Evolutionary conservation across 2,329 filamentous ascomycete species (phyloP).

Genomic region (Monilinia laxa): DNA sequence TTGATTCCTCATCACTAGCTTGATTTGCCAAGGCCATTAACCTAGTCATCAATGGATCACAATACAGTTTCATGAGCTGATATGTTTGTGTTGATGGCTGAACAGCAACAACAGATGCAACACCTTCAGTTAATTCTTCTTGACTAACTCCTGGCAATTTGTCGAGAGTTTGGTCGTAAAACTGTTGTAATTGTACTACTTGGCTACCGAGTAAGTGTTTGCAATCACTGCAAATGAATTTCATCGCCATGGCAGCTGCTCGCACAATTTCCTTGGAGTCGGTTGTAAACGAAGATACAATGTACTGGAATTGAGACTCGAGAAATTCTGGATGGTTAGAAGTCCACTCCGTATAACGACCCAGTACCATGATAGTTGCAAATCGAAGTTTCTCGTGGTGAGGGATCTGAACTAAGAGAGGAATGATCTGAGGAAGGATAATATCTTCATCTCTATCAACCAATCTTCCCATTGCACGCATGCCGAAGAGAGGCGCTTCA

Average conservation of each 20-base stretch:
- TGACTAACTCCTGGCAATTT: slow-evolving; percentile 82
- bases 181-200: slow-evolving; percentile 81
- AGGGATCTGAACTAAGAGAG: slow-evolving; percentile 88
- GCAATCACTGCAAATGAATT: slow-evolving; percentile 96
- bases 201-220: slow-evolving; percentile 80
- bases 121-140: slow-evolving; percentile 94
- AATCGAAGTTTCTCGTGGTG: slow-evolving; percentile 98
- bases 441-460: slow-evolving; percentile 84
- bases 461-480: slow-evolving; percentile 96
- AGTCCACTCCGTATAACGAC: slow-evolving; percentile 97
- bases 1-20: slow-evolving; percentile 78
- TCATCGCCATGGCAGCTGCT: slow-evolving; percentile 89
- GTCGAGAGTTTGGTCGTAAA: slow-evolving; percentile 88
- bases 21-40: slow-evolving; percentile 85
- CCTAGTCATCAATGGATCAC: slow-evolving; percentile 82
- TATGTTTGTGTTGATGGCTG: slow-evolving; percentile 81
- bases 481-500: slow-evolving; percentile 90
- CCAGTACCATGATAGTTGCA: slow-evolving; percentile 95
- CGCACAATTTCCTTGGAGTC: slow-evolving; percentile 87
- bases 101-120: slow-evolving; percentile 85
- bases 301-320: slow-evolving; percentile 90
- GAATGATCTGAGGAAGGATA: slow-evolving; percentile 88
- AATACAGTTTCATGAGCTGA: slow-evolving; percentile 84
- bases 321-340: slow-evolving; percentile 89
- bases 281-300: slow-evolving; percentile 88